Percentiles rank a stretch among this genome's conserved stretches.
Evolutionary conservation across 139 green algal genomes (phyloP).

Genomic region (Micromonas commoda): DNA sequence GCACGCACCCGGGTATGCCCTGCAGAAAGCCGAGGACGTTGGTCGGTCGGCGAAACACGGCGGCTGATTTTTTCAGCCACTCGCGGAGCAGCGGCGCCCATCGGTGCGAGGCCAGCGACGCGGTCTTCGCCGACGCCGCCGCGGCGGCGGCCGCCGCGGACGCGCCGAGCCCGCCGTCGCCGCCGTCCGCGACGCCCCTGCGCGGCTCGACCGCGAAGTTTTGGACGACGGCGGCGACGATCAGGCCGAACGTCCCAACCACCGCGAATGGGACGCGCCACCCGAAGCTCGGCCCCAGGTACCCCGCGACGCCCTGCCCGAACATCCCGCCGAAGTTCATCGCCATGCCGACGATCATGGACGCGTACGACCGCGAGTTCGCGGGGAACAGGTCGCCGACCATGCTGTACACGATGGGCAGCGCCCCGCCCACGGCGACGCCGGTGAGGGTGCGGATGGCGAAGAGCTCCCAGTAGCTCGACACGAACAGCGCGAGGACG

Average conservation of each 20-base stretch:
- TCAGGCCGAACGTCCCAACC: slow-evolving; percentile 54
- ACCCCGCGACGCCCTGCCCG: slow-evolving; percentile 60
- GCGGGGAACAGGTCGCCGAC: slow-evolving; percentile 64
- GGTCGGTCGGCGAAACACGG: not conserved
- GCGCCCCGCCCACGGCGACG: slow-evolving; percentile 63
- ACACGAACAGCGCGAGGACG: slow-evolving; percentile 41
- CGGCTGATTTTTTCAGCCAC: not conserved
- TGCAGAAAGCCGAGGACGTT: slow-evolving; percentile 30
- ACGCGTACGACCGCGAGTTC: slow-evolving; percentile 38
- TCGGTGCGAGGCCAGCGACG: not conserved
- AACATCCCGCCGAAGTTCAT: slow-evolving; percentile 55
- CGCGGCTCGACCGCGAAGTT: not conserved
- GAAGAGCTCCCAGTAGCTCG: slow-evolving; percentile 70
- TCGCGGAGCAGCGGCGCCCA: not conserved
- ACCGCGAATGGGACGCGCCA: slow-evolving; percentile 81
- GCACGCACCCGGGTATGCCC: slow-evolving; percentile 61
- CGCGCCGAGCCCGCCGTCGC: too few species aligned
- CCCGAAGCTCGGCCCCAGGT: slow-evolving; percentile 54
- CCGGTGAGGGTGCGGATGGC: slow-evolving; percentile 70
- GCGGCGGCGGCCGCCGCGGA: too few species aligned
- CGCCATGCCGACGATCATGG: slow-evolving; percentile 57
- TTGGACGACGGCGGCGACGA: slow-evolving; percentile 54
- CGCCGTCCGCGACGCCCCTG: not conserved
- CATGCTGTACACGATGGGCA: slow-evolving; percentile 74
- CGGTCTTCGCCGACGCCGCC: not conserved